phyloP scores from a whole-genome alignment of 2,329 filamentous ascomycete species.

The Cephalotrichum gorgonifer region DNA sequence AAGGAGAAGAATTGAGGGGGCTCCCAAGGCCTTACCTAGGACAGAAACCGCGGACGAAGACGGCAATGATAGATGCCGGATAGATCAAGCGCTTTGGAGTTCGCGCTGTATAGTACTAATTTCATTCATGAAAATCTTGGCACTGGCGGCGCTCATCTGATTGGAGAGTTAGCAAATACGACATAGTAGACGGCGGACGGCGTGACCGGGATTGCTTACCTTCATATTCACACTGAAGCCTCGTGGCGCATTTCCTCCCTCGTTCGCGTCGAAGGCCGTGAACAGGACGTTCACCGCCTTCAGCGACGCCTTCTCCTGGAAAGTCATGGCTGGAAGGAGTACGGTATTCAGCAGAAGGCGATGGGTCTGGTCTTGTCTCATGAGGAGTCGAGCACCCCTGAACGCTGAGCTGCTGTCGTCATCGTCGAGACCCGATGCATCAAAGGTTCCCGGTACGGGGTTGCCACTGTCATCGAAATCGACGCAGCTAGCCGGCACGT shows the following conservation, averaged over 20 bases:
- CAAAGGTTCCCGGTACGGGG: conserved; percentile 42
- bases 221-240: conserved; percentile 51
- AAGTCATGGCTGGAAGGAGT: conserved; percentile 67
- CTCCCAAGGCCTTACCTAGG: background rate
- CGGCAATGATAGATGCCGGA: background rate
- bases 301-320: conserved; percentile 65
- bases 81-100: conserved; percentile 26
- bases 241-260: conserved; percentile 23
- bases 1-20: background rate
- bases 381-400: conserved; percentile 63
- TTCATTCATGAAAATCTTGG: conserved; percentile 40
- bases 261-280: conserved; percentile 48
- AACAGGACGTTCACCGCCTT: conserved; percentile 61
- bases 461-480: conserved; percentile 41
- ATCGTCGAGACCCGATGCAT: conserved; percentile 39
- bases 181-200: background rate
- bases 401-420: conserved; percentile 26
- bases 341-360: conserved; percentile 79
- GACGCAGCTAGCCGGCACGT: conserved; percentile 52
- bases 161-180: too few relatives aligned
- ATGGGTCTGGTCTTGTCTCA: conserved; percentile 84
- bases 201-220: conserved; percentile 26
- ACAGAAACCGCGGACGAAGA: background rate
- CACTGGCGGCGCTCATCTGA: conserved; percentile 43
- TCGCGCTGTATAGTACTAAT: conserved; percentile 39